Base-by-base conservation (phyloP, 805 yeast species). In the Saccharomycopsis amapae region DNA sequence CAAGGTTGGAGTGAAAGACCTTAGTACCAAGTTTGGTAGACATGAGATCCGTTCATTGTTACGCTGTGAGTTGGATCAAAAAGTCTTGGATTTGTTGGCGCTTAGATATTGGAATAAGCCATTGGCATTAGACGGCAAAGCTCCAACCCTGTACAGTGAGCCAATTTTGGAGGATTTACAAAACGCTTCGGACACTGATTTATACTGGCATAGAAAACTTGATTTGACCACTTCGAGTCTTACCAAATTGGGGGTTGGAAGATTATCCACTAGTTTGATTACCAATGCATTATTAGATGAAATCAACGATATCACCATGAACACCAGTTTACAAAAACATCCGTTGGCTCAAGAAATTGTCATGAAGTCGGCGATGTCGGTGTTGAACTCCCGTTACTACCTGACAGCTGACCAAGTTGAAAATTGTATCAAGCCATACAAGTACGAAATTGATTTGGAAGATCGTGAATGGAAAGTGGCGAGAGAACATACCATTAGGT, bases 341-440 rank as follows among this genome's bases (percentile, higher is more conserved):
- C 95, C 95, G n/a, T 68, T 84, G 63, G 94, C 95, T 2, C 79
- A 78, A 54, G 76, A 78, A 36, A 81, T 86, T 2, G 88, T 93
- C 7, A 76, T 75, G 44, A 95, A 87, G 34, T 95, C 97, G 2
- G 95, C 96, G 0, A 72, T 76, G 26, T 69, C 79, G 20, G 95
- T 93, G 5, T 68, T 93, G 51, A 80, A 80, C 52, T 67, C 84
- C 23, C 78, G 90, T 53, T 93, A 75, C 60, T 85, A 80, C 53
- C 81, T 95, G 1, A 90, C 98, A 0, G 95, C 98, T 0, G 99
- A 94, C 62, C 99, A 93, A 62, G 97, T 93, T 5, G 99, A 93
- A 58, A 93, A 94, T 63, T 89, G 97, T 66, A 90, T 93, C 58
- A 93, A 93, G 62, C 99, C 99, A 2, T 93, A 83, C 68, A 93